Evolutionary conservation across 169 alveolate species (phyloP).

Genomic region (Neospora caninum): DNA sequence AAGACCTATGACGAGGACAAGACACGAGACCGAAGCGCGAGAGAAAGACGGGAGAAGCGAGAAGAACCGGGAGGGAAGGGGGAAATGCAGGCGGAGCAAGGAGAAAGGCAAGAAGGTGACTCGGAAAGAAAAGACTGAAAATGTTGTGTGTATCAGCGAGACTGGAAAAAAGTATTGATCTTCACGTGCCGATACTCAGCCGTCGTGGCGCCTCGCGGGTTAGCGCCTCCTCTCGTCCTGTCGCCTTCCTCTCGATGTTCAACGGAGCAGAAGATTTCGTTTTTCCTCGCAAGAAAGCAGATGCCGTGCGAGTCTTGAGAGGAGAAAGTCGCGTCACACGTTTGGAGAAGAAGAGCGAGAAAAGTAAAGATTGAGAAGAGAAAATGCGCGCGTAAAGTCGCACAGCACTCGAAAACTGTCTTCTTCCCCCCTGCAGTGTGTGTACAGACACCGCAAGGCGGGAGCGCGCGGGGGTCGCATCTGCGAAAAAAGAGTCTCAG

Average conservation of each 20-base stretch:
- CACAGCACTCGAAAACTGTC: not conserved
- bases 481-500: no score
- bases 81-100: not conserved
- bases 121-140: not conserved
- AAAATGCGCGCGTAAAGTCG: not conserved
- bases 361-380: not conserved
- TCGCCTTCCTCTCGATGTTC: no score
- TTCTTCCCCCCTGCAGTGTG: not conserved
- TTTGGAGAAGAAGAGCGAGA: not conserved
- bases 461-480: no score
- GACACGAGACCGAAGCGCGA: not conserved
- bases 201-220: no score
- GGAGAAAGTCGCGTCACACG: no score
- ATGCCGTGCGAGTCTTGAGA: no score
- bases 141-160: no score
- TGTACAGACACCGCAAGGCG: not conserved
- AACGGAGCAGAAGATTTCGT: no score
- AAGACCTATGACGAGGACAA: not conserved
- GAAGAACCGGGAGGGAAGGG: not conserved
- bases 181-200: no score
- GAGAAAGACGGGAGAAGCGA: not conserved
- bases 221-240: no score
- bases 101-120: not conserved
- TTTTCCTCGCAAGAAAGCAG: no score
- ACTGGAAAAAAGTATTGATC: no score